These are phyloP conservation scores for Melampsora abietis-canadensis DNA, from an alignment of 1,284 basidiomycete species.

Conservation along the genomic window DNA sequence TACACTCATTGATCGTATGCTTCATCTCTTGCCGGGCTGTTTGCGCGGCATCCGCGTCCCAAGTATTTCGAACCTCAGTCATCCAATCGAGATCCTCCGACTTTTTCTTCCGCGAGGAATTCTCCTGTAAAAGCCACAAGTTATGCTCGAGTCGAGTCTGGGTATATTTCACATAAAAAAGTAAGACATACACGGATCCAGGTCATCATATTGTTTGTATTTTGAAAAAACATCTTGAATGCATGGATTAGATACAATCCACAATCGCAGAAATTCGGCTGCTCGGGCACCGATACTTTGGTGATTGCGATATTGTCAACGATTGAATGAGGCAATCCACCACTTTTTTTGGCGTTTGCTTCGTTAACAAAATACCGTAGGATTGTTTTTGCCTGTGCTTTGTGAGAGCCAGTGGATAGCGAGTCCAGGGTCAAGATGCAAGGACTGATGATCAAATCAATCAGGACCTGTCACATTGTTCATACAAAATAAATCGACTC, in stretches of 20 bases:
- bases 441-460: neutral
- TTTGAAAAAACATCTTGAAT: slow-evolving; percentile 65
- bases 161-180: neutral
- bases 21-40: neutral
- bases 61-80: neutral
- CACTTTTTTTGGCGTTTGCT: slow-evolving; percentile 69
- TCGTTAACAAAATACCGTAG: slow-evolving; percentile 70
- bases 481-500: neutral
- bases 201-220: slow-evolving; percentile 54
- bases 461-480: neutral
- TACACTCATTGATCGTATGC: neutral
- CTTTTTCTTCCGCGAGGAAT: neutral
- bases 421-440: slow-evolving; percentile 85
- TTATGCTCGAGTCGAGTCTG: neutral
- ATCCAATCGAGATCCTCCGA: neutral
- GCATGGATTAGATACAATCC: slow-evolving; percentile 79
- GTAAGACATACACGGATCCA: slow-evolving; percentile 24
- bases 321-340: slow-evolving; percentile 53
- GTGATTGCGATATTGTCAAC: slow-evolving; percentile 51
- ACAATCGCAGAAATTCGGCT: slow-evolving; percentile 81
- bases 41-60: neutral
- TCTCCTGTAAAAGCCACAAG: neutral
- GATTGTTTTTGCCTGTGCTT: slow-evolving; percentile 64
- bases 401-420: slow-evolving; percentile 65
- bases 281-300: slow-evolving; percentile 62